Conservation (phyloP, 1,284 basidiomycete species). For the Athelia sp. region DNA sequence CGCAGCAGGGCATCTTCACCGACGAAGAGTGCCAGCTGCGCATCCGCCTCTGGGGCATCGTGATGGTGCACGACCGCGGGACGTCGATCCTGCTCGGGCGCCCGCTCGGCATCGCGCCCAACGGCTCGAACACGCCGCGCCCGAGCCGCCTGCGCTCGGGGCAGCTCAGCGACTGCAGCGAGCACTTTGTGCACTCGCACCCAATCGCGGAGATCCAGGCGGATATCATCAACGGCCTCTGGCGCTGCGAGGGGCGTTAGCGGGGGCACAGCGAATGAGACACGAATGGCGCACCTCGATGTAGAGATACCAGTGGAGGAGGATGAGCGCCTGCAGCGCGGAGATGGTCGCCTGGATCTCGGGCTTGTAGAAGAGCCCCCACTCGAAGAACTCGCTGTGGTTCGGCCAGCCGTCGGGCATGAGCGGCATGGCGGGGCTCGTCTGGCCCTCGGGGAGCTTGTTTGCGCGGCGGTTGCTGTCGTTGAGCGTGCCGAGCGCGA, state of each 20-base stretch:
- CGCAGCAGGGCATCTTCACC: conserved; percentile 50
- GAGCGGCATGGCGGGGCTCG: conserved; percentile 45
- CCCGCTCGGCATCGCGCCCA: conserved; percentile 73
- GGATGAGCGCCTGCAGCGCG: conserved; percentile 73
- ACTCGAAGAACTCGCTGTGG: conserved; percentile 76
- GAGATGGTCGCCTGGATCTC: conserved; percentile 75
- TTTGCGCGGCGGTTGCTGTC: conserved; percentile 68
- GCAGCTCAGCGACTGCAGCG: conserved; percentile 43
- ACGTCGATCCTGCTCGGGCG: conserved; percentile 80
- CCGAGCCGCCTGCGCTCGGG: conserved; percentile 46
- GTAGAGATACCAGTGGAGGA: conserved; percentile 82
- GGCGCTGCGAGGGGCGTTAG: too few relatives aligned
- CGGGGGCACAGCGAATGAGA: not conserved
- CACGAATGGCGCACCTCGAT: conserved; percentile 54
- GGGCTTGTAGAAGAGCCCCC: conserved; percentile 70
- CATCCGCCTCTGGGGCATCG: conserved; percentile 75
- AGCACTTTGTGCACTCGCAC: conserved; percentile 67
- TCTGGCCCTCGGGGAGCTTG: conserved; percentile 19
- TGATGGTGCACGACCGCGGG: conserved; percentile 77
- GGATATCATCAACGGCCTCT: conserved; percentile 80
- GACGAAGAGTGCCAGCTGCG: conserved; percentile 71
- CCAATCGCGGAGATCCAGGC: conserved; percentile 77
- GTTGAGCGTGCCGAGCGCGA: conserved; percentile 76
- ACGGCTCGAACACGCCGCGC: conserved; percentile 71
- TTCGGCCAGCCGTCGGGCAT: conserved; percentile 72